Evolutionary conservation across 1,284 basidiomycete species (phyloP).

Genomic region (Cryptococcus sp.): DNA sequence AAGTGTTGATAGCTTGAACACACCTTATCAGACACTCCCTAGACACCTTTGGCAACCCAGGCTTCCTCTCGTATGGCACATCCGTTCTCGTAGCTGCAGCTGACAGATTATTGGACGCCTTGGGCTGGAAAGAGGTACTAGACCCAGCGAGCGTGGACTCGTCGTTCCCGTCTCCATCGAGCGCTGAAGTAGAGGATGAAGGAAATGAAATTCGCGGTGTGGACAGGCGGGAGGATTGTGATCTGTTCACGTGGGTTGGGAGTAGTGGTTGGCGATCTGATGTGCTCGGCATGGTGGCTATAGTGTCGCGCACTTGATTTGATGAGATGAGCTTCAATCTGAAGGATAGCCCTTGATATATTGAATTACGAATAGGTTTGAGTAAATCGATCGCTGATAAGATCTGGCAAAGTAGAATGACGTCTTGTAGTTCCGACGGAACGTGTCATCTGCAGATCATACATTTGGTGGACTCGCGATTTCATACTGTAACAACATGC

Average conservation of each 20-base stretch:
- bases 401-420: no score
- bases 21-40: constrained; percentile 19
- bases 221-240: constrained; percentile 22
- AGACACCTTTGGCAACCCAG: constrained; percentile 16
- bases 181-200: constrained; percentile 25
- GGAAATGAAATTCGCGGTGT: constrained; percentile 36
- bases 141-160: constrained; percentile 4
- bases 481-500: no score
- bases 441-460: no score
- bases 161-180: constrained; percentile 5
- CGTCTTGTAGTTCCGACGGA: no score
- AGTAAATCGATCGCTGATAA: no score
- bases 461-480: no score
- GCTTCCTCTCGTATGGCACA: constrained; percentile 1
- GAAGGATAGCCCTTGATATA: no score
- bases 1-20: not conserved
- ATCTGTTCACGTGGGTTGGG: constrained; percentile 12
- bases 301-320: no score
- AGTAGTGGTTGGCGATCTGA: constrained; percentile 8
- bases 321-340: no score
- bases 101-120: not conserved
- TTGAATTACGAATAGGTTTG: no score
- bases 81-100: not conserved
- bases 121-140: no score
- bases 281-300: not conserved